Conservation (phyloP, 129 eudicot species). For the Flaveria robusta region DNA sequence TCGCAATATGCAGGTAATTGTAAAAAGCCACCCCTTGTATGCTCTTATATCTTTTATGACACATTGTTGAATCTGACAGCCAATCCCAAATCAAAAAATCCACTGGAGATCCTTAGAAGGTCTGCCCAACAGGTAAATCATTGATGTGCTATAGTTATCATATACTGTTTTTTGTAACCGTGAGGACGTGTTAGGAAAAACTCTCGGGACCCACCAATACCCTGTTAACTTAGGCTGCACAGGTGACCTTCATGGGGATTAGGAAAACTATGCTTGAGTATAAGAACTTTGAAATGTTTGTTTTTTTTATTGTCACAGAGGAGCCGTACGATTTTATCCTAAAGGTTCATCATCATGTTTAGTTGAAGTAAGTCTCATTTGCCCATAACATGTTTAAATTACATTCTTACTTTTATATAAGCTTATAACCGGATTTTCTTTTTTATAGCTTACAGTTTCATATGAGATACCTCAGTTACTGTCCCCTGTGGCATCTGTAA, state of each 20-base stretch:
- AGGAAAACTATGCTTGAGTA: neutral
- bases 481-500: conserved; percentile 93
- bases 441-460: conserved; percentile 86
- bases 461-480: conserved; percentile 87
- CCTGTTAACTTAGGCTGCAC: neutral
- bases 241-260: neutral
- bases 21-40: neutral
- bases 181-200: neutral
- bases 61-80: conserved; percentile 55
- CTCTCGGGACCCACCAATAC: neutral
- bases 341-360: conserved; percentile 79
- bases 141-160: neutral
- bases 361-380: conserved; percentile 72
- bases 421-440: neutral
- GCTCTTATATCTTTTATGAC: conserved; percentile 9
- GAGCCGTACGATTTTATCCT: conserved; percentile 94
- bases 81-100: conserved; percentile 90
- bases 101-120: conserved; percentile 98
- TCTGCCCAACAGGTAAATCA: conserved; percentile 83
- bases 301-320: conserved; percentile 53
- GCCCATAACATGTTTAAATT: conserved; percentile 15
- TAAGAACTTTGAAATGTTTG: conserved; percentile 19
- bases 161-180: neutral
- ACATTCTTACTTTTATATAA: neutral
- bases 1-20: conserved; percentile 89